phyloP scores from a whole-genome alignment of 2,329 filamentous ascomycete species.

The Trichoderma arundinaceum region DNA sequence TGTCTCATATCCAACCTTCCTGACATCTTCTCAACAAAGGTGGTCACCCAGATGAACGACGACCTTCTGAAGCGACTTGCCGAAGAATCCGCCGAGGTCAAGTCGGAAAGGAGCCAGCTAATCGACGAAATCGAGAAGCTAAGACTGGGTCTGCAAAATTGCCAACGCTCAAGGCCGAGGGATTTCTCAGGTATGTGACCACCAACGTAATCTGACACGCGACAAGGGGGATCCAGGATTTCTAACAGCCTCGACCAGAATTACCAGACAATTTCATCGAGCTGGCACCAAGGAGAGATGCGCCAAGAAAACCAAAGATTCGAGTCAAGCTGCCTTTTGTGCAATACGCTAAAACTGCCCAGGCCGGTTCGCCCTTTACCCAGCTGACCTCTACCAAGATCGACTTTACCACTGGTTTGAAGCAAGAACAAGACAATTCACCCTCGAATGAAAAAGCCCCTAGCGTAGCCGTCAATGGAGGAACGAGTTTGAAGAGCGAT shows the following conservation, averaged over 20 bases:
- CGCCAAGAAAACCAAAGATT: background rate
- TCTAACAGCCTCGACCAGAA: background rate
- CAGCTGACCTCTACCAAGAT: too few species aligned
- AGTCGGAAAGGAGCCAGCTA: conserved; percentile 1
- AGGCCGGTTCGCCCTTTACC: too few species aligned
- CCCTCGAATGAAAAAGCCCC: too few species aligned
- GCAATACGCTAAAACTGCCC: background rate
- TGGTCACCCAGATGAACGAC: background rate
- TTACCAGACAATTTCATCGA: background rate
- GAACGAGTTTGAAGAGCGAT: too few species aligned
- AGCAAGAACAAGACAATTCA: too few species aligned
- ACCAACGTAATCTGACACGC: background rate
- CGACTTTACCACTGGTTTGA: too few species aligned
- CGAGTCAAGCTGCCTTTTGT: background rate
- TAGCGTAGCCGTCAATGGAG: too few species aligned
- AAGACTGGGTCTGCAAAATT: conserved; percentile 12
- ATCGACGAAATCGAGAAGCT: conserved; percentile 4
- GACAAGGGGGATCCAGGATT: background rate
- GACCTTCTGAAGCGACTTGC: background rate
- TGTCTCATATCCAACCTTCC: background rate
- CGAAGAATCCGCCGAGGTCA: background rate
- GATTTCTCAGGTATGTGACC: conserved; percentile 5
- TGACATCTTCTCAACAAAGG: conserved; percentile 10
- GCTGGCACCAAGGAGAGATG: background rate
- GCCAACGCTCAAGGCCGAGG: conserved; percentile 7